phyloP scores from a whole-genome alignment of 495 filamentous ascomycete genomes.

The Penicillium goetzii region DNA sequence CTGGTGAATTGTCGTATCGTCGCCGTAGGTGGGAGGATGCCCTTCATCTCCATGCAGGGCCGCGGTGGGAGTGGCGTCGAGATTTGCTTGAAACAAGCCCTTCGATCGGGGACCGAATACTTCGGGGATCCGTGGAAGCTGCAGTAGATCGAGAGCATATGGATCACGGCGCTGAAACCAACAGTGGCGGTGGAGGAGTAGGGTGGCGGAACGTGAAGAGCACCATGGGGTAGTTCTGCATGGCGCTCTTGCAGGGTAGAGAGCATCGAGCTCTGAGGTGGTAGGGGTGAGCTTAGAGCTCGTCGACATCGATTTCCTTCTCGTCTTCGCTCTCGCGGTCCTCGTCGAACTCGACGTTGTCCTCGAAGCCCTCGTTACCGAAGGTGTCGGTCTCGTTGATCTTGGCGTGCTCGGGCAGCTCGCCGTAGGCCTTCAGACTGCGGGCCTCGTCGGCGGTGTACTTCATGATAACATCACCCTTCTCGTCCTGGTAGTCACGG shows the following conservation, averaged over 20 bases:
- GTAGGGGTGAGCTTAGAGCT: constrained; percentile 52
- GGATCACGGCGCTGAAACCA: constrained; percentile 26
- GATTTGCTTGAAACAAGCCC: constrained; percentile 14
- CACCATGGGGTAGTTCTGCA: constrained; percentile 32
- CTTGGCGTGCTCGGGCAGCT: constrained; percentile 96
- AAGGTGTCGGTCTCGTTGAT: constrained; percentile 99
- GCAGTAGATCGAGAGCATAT: constrained; percentile 20
- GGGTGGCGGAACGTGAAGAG: constrained; percentile 35
- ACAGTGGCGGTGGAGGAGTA: constrained; percentile 28
- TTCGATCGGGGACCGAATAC: constrained; percentile 15
- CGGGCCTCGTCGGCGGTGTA: constrained; percentile 97
- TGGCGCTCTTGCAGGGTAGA: constrained; percentile 43
- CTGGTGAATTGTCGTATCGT: constrained; percentile 33
- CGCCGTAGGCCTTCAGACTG: constrained; percentile 91
- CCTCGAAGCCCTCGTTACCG: constrained; percentile 62
- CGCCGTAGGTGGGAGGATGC: constrained; percentile 16
- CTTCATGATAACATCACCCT: constrained; percentile 98
- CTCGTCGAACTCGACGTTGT: constrained; percentile 65
- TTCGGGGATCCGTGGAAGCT: constrained; percentile 15
- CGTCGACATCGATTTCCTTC: constrained; percentile 64
- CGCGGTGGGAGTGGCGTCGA: constrained; percentile 20
- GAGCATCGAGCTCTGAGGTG: constrained; percentile 36
- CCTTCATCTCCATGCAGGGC: constrained; percentile 26
- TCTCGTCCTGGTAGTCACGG: constrained; percentile 98
- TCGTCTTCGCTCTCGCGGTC: constrained; percentile 60